phyloP scores from a whole-genome alignment of 1,284 basidiomycete genomes.

The Moesziomyces parantarcticus region DNA sequence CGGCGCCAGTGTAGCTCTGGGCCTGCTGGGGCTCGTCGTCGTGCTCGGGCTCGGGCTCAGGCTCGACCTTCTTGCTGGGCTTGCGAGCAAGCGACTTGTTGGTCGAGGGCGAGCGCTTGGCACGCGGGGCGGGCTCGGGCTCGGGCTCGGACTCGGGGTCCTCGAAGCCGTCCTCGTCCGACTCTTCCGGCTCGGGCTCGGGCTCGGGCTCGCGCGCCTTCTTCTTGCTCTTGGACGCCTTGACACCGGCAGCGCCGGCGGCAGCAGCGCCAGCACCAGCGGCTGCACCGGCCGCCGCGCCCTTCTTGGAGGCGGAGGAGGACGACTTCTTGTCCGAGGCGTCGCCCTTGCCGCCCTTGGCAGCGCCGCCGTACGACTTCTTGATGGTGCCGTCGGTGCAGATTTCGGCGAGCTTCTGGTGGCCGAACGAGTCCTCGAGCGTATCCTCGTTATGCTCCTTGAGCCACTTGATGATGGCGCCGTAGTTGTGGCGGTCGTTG shows the following conservation, averaged over 20 bases:
- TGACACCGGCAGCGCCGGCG: conserved; percentile 15
- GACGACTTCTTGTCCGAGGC: conserved; percentile 26
- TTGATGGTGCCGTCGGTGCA: conserved; percentile 47
- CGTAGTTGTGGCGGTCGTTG: conserved; percentile 62
- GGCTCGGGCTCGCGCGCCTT: conserved; percentile 40
- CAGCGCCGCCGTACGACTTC: conserved; percentile 38
- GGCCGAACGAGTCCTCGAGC: conserved; percentile 61
- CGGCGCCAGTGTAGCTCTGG: conserved; percentile 60
- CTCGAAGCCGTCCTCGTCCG: conserved; percentile 29
- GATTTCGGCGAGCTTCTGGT: conserved; percentile 44
- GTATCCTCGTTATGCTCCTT: conserved; percentile 64
- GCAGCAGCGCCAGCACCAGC: conserved; percentile 41
- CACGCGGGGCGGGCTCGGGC: conserved; percentile 17
- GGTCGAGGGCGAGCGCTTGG: conserved; percentile 21
- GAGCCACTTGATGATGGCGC: conserved; percentile 63
- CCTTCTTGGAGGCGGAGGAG: conserved; percentile 22
- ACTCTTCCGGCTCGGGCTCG: conserved; percentile 20
- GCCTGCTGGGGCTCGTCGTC: conserved; percentile 35
- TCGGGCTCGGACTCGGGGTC: conserved; percentile 33
- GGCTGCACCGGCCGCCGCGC: conserved; percentile 31
- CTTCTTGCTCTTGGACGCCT: conserved; percentile 48
- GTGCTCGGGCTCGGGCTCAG: conserved; percentile 31
- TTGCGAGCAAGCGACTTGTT: conserved; percentile 40
- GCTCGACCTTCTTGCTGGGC: conserved; percentile 35
- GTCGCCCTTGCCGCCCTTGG: conserved; percentile 11